Base-by-base conservation (phyloP, 805 yeast genomes). In the Spathaspora boniae region DNA sequence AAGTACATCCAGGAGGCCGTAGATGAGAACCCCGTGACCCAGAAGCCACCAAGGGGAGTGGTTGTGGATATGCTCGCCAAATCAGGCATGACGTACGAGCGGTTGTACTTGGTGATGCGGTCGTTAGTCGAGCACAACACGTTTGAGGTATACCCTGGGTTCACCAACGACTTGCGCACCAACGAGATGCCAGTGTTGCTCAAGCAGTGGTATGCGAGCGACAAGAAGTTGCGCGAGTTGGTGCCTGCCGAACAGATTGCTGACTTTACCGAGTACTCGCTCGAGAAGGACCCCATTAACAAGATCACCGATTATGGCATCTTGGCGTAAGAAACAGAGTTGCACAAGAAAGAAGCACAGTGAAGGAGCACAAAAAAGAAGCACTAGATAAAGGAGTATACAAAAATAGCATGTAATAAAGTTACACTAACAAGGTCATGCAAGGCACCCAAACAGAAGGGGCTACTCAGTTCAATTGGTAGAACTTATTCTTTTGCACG, bases 171-270 rank as follows among this genome's bases (percentile, higher is more conserved):
- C 27, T 52, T 65, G 39, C 68, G 70, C 37, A 38, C 43, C 7
- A 60, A 61, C 38, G 89, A 82, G 53, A 77, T 83, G 80, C 56
- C 67, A 4, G 76, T 76, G 57, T 64, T 84, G 53, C 76, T 84
- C 37, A 68, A 79, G 48, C 65, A 54, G 16, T 84, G 93, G 93
- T 82, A 78, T 55, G 58, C 68, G 30, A 67, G 68, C 23, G 91
- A 84, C 47, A 73, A 80, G 48, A 75, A 70, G 47, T 60, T 84
- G 43, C 67, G 85, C 48, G 84, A 78, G 39, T 60, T 73, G 11
- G 68, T 82, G 27, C 50, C 76, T 1, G 56, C 56, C 34, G 76
- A 73, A 26, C 62, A 65, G 26, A 65, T 80, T 9, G 55, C 60
- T 9, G 57, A 59, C 21, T 51, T 80, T 50, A 31, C 30, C 12